Conservation (phyloP, 164 flowering plant species). For the Cinnamomum chago region DNA sequence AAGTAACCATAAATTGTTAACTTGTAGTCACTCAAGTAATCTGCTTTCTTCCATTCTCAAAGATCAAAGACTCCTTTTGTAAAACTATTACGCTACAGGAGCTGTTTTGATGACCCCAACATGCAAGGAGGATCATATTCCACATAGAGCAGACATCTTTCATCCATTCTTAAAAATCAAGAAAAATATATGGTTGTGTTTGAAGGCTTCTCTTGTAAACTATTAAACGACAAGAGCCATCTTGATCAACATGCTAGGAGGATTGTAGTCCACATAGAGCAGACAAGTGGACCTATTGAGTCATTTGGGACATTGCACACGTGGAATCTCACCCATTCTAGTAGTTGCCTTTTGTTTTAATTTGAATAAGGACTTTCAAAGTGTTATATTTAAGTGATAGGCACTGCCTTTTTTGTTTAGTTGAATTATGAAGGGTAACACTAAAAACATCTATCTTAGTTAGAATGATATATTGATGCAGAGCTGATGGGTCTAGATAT, state of each 20-base stretch:
- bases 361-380: too few relatives aligned
- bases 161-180: not conserved
- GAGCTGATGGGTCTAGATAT: too few relatives aligned
- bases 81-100: not conserved
- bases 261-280: not conserved
- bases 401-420: too few relatives aligned
- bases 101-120: too few relatives aligned
- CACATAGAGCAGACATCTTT: not conserved
- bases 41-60: not conserved
- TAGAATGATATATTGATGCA: too few relatives aligned
- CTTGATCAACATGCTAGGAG: not conserved
- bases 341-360: too few relatives aligned
- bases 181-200: not conserved
- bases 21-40: not conserved
- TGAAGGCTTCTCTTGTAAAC: not conserved
- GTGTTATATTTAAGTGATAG: too few relatives aligned
- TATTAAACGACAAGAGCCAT: not conserved
- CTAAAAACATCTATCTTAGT: too few relatives aligned
- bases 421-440: too few relatives aligned
- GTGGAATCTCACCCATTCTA: too few relatives aligned
- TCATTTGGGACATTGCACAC: too few relatives aligned
- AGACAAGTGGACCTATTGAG: too few relatives aligned
- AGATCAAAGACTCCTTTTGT: not conserved
- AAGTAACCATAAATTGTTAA: not conserved
- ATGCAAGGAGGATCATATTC: not conserved